These are phyloP conservation scores for Russula ochroleuca DNA, from an alignment of 768 basidiomycete species.

Conservation along the genomic window DNA sequence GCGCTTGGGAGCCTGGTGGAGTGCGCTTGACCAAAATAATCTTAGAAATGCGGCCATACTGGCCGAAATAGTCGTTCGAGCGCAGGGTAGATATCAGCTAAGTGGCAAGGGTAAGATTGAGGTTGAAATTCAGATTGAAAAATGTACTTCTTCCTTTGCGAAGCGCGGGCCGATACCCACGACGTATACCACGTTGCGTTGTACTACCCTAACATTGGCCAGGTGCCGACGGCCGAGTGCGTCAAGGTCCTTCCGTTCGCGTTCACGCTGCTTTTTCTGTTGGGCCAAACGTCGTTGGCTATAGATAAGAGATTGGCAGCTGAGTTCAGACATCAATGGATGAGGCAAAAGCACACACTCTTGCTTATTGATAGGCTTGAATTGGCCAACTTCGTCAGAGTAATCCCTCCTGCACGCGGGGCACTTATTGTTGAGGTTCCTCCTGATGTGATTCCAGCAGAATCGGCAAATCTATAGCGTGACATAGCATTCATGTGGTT, in stretches of 20 bases:
- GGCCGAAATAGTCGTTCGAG: conserved; percentile 95
- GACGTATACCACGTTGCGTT: conserved; percentile 93
- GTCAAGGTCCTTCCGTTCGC: conserved; percentile 93
- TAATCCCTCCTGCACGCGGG: conserved; percentile 94
- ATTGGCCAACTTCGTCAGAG: conserved; percentile 88
- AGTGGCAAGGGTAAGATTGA: conserved; percentile 12
- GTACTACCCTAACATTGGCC: conserved; percentile 93
- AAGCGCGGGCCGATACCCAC: conserved; percentile 91
- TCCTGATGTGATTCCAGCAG: conserved; percentile 98
- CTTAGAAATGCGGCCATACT: conserved; percentile 97
- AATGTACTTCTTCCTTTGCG: conserved; percentile 89
- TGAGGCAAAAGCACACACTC: conserved; percentile 60
- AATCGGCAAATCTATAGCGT: conserved; percentile 88
- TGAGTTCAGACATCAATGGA: conserved; percentile 13
- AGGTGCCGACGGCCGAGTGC: conserved; percentile 77
- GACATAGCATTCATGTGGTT: conserved; percentile 11
- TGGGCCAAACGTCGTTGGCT: conserved; percentile 94
- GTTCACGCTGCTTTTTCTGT: conserved; percentile 91
- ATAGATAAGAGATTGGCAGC: conserved; percentile 18
- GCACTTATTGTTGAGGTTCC: conserved; percentile 92
- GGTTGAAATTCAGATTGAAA: conserved; percentile 15
- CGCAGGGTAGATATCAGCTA: conserved; percentile 90
- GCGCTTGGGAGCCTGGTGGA: conserved; percentile 62
- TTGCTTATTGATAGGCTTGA: conserved; percentile 91
- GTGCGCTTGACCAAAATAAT: conserved; percentile 90